Conservation (phyloP, 1,284 basidiomycete species). For the Exobasidium rhododendri region DNA sequence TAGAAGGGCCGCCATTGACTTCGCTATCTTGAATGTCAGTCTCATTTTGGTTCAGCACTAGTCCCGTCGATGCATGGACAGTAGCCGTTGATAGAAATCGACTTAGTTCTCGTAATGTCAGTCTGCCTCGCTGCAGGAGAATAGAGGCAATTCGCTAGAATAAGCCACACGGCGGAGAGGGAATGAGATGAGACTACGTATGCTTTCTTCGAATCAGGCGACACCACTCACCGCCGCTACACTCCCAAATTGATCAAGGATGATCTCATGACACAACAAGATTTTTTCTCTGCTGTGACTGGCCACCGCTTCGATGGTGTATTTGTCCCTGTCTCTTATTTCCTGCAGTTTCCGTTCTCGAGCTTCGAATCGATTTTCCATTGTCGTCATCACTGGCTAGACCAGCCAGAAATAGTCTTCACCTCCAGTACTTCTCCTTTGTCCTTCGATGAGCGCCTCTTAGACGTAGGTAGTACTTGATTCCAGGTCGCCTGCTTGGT, state of each 20-base stretch:
- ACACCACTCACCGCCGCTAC: slow-evolving; percentile 65
- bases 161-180: background rate
- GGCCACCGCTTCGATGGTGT: background rate
- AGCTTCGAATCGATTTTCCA: background rate
- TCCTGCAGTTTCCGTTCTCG: background rate
- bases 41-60: slow-evolving; percentile 10
- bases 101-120: slow-evolving; percentile 63
- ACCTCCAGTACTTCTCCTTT: too few species aligned
- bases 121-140: slow-evolving; percentile 78
- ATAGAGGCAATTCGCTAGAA: slow-evolving; percentile 72
- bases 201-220: slow-evolving; percentile 2
- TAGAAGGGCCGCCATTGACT: slow-evolving; percentile 11
- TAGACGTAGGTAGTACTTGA: too few species aligned
- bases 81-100: slow-evolving; percentile 36
- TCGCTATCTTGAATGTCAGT: background rate
- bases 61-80: slow-evolving; percentile 1
- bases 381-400: too few species aligned
- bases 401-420: too few species aligned
- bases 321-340: background rate
- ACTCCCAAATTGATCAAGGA: slow-evolving; percentile 74
- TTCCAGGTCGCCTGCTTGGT: too few species aligned
- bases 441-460: too few species aligned
- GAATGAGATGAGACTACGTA: background rate
- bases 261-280: slow-evolving; percentile 68
- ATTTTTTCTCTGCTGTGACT: slow-evolving; percentile 33